Base-by-base conservation (phyloP, 108 stramenopile genomes). In the Schizochytrium sp. region DNA sequence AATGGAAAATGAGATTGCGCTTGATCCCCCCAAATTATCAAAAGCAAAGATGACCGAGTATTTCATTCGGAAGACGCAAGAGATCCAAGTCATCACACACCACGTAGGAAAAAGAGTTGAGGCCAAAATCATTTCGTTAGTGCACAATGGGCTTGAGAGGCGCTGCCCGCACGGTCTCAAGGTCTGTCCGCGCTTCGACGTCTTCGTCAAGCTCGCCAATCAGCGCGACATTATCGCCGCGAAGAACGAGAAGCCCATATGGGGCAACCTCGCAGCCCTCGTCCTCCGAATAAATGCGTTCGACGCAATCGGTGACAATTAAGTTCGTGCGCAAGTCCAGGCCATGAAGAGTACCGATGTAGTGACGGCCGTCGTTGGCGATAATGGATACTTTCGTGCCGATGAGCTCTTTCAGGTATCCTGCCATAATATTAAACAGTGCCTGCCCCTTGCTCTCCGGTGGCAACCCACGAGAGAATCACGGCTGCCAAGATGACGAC, bases 141-240 rank as follows among this genome's bases (percentile, higher is more conserved):
- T 83, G 76, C 76, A 83, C 76, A 53, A 83, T 83, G 51, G 76
- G 76, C 48, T 83, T 83, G 16, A 83, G 28, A n/a, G 76, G 76
- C 48, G 76, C 45, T 1, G 48, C 76, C 8, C 76, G 76, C 45
- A 47, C 51, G 6, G 76, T 12, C 6, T 83, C 76, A 83, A 83
- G 23, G 28, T 83, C 76, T 34, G 51, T 53, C 6, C 28, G 19
- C n/a, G 76, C 76, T n/a, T 83, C 76, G 12, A 28, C 51, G n/a
- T 83, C 76, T 18, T 83, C 76, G 76, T 83, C 76, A 12, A 83
- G 6, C 51, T 47, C 76, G n/a, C 76, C 76, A n/a, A 83, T 53
- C n/a, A 83, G 10, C n/a, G 76, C 76, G 16, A 83, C 45, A 34
- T 83, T 83, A 16, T 47, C 76, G 6, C 76, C 76, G 28, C 76